Percentiles rank a stretch among this genome's conserved stretches.
Conservation (phyloP, 768 basidiomycete genomes). For the Kwoniella heveanensis region DNA sequence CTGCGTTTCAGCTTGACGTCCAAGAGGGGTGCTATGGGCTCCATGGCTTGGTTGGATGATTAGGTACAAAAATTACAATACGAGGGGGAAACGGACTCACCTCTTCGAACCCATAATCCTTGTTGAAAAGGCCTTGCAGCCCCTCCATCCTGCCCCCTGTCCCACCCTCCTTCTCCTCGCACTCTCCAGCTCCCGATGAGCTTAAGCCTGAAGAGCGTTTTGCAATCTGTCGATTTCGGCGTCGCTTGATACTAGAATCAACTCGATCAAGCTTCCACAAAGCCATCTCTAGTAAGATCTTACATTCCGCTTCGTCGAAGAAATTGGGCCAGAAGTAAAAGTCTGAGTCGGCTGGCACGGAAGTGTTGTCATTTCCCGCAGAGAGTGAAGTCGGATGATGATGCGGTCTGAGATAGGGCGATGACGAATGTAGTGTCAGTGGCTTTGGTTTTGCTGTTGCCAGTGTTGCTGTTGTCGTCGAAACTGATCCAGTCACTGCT, state of each 20-base stretch:
- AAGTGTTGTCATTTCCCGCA: not conserved
- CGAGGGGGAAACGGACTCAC: slow-evolving; percentile 24
- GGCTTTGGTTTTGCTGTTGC: not conserved
- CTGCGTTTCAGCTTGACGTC: too few relatives aligned
- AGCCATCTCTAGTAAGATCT: slow-evolving; percentile 36
- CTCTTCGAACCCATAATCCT: slow-evolving; percentile 53
- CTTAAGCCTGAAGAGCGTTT: too few relatives aligned
- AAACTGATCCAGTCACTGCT: too few relatives aligned
- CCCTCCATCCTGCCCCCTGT: too few relatives aligned
- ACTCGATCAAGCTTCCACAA: slow-evolving; percentile 53
- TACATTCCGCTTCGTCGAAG: slow-evolving; percentile 33
- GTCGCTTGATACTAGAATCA: slow-evolving; percentile 36
- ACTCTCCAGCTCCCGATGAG: not conserved
- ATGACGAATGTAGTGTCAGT: slow-evolving; percentile 14
- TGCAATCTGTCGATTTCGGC: slow-evolving; percentile 20
- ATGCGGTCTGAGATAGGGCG: slow-evolving; percentile 26
- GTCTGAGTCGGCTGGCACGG: slow-evolving; percentile 14
- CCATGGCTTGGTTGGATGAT: too few relatives aligned
- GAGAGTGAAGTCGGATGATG: not conserved
- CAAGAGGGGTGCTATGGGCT: too few relatives aligned
- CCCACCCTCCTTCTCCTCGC: not conserved
- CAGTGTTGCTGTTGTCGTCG: not conserved
- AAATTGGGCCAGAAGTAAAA: slow-evolving; percentile 49
- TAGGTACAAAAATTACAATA: too few relatives aligned
- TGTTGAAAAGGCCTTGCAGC: slow-evolving; percentile 43